Conservation (phyloP, 495 filamentous ascomycete species). For the Halenospora varia region DNA sequence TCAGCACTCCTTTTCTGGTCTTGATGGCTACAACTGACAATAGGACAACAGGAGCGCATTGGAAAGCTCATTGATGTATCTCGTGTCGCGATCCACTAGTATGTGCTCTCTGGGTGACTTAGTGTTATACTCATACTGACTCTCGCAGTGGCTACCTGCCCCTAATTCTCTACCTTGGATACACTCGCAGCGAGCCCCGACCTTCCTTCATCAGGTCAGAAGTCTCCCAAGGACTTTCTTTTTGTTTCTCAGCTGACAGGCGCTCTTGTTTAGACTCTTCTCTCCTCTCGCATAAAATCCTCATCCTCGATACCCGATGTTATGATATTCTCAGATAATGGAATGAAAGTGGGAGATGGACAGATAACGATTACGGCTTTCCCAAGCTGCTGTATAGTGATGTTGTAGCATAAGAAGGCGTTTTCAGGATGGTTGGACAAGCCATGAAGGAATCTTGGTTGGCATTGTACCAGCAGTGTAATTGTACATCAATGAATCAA, state of each 20-base stretch:
- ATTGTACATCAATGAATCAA: constrained; percentile 17
- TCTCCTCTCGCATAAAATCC: constrained; percentile 60
- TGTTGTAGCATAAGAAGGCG: constrained; percentile 18
- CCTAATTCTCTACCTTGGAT: constrained; percentile 95
- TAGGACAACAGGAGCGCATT: constrained; percentile 82
- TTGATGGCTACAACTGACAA: constrained; percentile 6
- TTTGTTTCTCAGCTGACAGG: no score
- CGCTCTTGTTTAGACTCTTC: no score
- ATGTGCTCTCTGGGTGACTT: constrained; percentile 50
- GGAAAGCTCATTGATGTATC: constrained; percentile 91
- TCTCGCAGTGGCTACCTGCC: constrained; percentile 82
- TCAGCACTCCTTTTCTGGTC: constrained; percentile 30
- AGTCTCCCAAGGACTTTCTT: no score
- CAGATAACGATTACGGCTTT: neutral
- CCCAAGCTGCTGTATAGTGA: neutral
- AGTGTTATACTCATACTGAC: constrained; percentile 64
- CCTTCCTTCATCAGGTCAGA: constrained; percentile 88
- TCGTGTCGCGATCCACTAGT: constrained; percentile 97
- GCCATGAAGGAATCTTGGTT: neutral
- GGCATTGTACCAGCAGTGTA: neutral
- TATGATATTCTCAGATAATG: neutral
- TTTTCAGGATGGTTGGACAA: constrained; percentile 5
- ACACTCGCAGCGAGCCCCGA: constrained; percentile 86
- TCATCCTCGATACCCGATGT: neutral
- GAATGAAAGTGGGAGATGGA: neutral